Conservation (phyloP, 139 green algal species). For the Haematococcus sp. region DNA sequence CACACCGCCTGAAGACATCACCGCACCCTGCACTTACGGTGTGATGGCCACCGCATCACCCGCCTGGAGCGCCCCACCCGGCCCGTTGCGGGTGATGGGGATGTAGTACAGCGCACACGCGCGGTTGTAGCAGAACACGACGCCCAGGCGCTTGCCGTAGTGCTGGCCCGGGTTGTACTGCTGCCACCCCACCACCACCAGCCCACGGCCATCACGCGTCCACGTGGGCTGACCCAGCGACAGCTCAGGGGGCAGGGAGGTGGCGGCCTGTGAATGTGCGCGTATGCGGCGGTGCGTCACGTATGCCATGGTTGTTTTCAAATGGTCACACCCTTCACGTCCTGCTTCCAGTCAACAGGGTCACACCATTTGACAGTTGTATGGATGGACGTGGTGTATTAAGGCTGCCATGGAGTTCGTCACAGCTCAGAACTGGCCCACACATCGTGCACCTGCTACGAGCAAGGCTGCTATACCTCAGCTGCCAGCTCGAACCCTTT, state of each 20-base stretch:
- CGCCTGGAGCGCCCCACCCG: neutral
- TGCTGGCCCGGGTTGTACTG: constrained; percentile 3
- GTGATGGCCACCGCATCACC: neutral
- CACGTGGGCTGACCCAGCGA: constrained; percentile 72
- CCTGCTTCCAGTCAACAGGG: too few relatives aligned
- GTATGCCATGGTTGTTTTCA: too few relatives aligned
- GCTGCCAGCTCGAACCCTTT: neutral
- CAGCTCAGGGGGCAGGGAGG: neutral
- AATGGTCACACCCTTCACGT: too few relatives aligned
- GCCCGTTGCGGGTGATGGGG: neutral
- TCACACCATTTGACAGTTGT: too few relatives aligned
- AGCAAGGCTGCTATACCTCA: too few relatives aligned
- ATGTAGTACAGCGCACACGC: constrained; percentile 60
- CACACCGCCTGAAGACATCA: neutral
- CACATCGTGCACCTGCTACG: neutral
- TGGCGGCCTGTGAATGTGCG: neutral
- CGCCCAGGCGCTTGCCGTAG: constrained; percentile 57
- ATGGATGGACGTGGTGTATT: too few relatives aligned
- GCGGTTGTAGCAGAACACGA: constrained; percentile 91
- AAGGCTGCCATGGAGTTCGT: too few relatives aligned
- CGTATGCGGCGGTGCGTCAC: too few relatives aligned
- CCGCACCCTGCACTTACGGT: neutral
- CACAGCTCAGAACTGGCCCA: too few relatives aligned
- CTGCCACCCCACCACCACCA: constrained; percentile 79
- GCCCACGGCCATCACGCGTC: constrained; percentile 49